phyloP scores from a whole-genome alignment of 2,329 filamentous ascomycete species.

The Phoma sp. region DNA sequence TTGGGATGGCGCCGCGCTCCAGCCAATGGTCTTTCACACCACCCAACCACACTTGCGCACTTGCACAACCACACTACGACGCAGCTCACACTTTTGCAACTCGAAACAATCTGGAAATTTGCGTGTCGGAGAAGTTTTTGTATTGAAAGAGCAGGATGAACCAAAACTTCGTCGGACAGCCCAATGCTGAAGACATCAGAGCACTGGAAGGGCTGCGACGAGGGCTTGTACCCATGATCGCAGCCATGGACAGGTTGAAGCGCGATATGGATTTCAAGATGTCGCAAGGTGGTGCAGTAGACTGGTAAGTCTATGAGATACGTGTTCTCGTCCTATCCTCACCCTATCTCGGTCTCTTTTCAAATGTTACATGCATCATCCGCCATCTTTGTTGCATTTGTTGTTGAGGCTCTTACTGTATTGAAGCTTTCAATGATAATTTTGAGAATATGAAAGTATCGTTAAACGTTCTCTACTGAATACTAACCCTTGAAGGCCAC shows the following conservation, averaged over 20 bases:
- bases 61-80: conserved; percentile 4
- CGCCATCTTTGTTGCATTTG: neutral
- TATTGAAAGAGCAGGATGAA: conserved; percentile 26
- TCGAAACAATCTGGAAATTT: neutral
- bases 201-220: conserved; percentile 32
- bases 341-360: neutral
- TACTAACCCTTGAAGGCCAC: conserved; percentile 25
- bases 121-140: neutral
- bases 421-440: no score
- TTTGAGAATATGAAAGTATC: no score
- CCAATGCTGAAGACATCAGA: conserved; percentile 31
- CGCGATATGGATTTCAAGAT: conserved; percentile 29
- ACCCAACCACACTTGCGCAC: neutral
- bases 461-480: neutral
- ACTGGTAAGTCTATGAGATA: conserved; percentile 26
- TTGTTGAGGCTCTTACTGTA: no score
- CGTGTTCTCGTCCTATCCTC: neutral
- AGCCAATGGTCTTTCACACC: conserved; percentile 10
- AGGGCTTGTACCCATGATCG: conserved; percentile 34
- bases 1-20: conserved; percentile 1
- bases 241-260: conserved; percentile 30
- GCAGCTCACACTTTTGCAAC: neutral
- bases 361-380: neutral
- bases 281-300: conserved; percentile 22
- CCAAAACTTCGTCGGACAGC: conserved; percentile 33